Percentiles rank a stretch among this genome's conserved stretches.
phyloP scores from a whole-genome alignment of 2,329 filamentous ascomycete species.

The Colletotrichum kahawae region DNA sequence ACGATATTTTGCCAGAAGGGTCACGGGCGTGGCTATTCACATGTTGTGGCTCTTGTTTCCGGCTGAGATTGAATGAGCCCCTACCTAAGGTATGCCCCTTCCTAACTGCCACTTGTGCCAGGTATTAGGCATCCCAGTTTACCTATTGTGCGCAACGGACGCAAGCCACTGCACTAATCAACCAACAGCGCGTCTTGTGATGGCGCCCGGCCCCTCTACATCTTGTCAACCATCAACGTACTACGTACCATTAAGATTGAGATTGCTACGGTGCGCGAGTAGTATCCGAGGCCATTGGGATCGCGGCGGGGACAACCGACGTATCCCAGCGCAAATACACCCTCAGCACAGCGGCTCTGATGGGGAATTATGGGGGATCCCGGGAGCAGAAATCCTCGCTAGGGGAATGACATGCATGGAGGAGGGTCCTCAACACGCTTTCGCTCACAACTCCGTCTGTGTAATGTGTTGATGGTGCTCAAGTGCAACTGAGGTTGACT shows the following conservation, averaged over 20 bases:
- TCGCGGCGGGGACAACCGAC: conserved; percentile 3
- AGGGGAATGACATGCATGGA: neutral
- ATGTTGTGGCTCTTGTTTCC: neutral
- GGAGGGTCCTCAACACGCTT: neutral
- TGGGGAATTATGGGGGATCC: neutral
- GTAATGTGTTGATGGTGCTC: neutral
- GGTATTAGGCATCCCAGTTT: neutral
- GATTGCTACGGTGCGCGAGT: neutral
- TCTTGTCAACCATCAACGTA: neutral
- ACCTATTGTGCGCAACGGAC: neutral
- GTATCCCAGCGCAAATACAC: neutral
- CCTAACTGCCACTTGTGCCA: neutral
- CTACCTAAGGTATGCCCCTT: neutral
- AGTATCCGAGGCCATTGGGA: neutral
- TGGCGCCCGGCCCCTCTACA: conserved; percentile 10
- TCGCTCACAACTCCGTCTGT: neutral
- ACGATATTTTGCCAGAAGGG: neutral
- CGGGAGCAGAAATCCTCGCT: conserved; percentile 4
- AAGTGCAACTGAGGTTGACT: neutral
- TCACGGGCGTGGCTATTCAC: neutral
- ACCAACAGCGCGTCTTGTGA: neutral
- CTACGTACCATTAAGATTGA: neutral
- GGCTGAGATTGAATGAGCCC: neutral
- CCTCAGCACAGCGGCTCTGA: neutral
- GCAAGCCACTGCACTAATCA: neutral